Evolutionary conservation across 768 basidiomycete species (phyloP), one percentile per base, ranked within the genome.

Genomic region (Gymnopilus dilepis): DNA sequence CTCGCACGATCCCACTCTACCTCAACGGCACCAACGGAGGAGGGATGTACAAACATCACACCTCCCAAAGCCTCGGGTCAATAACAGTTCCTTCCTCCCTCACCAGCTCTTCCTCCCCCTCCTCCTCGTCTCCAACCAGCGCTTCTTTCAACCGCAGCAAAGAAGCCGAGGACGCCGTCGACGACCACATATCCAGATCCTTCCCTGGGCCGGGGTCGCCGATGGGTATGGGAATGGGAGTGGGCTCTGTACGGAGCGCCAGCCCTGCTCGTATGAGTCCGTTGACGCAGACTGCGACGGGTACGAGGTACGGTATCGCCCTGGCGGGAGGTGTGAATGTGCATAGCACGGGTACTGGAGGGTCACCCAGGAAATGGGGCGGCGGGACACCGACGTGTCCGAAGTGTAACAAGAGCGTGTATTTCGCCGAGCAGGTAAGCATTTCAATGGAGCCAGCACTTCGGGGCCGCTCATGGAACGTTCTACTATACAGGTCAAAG

Each of bases 391-490:
- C 91, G 19, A 69, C 70, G 19, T 95, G 92, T 66, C 85, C 88
- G 8, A 80, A 82, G 58, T 95, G 92, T 65, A 78, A 78, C 37
- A 86, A 90, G 80, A 88, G 82, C 54, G 92, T 95, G 9, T 95
- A 91, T 76, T 94, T 94, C 69, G 92, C 92, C 13, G 92, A 94
- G 72, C 91, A 92, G 83, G 91, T 87, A 47, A 12, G 69, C 40
- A 52, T 53, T 40, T 56, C 7, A 15, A 56, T 40, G 21, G 22
- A 17, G 51, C 17, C 34, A 51, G 15, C 40, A 5, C 17, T 13
- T 22, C 11, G 26, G 13, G 4, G 11, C 45, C 41, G 17, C 15
- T n/a, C 38, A 1, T 22, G 58, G 50, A 41, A 59, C 43, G 9
- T 60, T 22, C 52, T 54, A 38, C 57, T 58, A 45, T 64, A 11